These are phyloP conservation scores for Daucus carota DNA, from an alignment of 129 eudicot species.

Conservation along the genomic window DH1_v3.0 NC_030387.2:3515501-3516000, in stretches of 20 bases:
- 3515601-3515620: too few relatives aligned
- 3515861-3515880: slow-evolving; percentile 17
- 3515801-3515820: slow-evolving; percentile 4
- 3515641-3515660: not conserved
- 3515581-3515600: too few relatives aligned
- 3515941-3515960: slow-evolving; percentile 10
- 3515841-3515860: slow-evolving; percentile 17
- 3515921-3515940: slow-evolving; percentile 18
- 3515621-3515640: not conserved
- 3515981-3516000: not conserved
- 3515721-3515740: not conserved
- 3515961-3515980: not conserved
- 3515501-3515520: not conserved
- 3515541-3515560: too few relatives aligned
- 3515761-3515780: not conserved
- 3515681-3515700: not conserved
- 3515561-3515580: too few relatives aligned
- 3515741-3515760: not conserved
- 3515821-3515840: slow-evolving; percentile 17
- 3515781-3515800: not conserved
- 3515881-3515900: slow-evolving; percentile 22
- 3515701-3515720: not conserved
- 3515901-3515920: slow-evolving; percentile 16
- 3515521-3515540: too few relatives aligned
- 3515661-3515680: not conserved